Evolutionary conservation across 192 early-diverging fungal species (phyloP), one percentile per base, ranked within the genome.

Genomic region (Backusella liffmaniae): DNA sequence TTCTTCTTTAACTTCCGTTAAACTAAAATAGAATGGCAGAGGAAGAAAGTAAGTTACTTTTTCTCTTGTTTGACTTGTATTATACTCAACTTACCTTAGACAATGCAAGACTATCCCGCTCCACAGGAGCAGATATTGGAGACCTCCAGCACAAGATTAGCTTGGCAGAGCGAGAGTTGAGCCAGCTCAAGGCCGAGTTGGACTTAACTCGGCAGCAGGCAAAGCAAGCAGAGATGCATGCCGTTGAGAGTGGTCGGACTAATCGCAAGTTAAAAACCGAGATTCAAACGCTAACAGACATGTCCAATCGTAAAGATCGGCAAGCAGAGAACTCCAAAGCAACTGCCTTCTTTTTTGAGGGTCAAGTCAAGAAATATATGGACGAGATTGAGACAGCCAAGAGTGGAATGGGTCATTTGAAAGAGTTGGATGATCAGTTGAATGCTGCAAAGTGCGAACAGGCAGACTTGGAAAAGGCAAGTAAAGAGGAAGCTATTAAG

Each of bases 301-400:
- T 83, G 82, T 69, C 68, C 39, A 76, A 83, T 30, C 78, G 82
- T 18, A 83, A 83, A 49, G 82, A 83, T 51, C 72, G 82, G 13
- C 82, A 83, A 18, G 79, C 78, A 7, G 82, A 83, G n/a, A 79
- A 83, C 42, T 72, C 82, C 0, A 83, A 83, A 66, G 82, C 82
- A 18, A 83, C 82, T 5, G 78, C 82, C 4, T 83, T 83, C 76
- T 83, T 83, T 49, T 79, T 83, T 76, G 78, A 83, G 26, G 78
- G 82, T 10, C 82, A 83, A 46, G 70, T 83, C 7, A 83, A 80
- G 67, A 83, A 83, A 23, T 83, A 80, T 41, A 77, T 39, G 53
- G 82, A 83, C 42, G 82, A 83, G 72, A 83, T 83, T 68, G 82
- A 76, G 12, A 77, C 68, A 39, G 82, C 82, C n/a, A 62, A 70